phyloP scores from a whole-genome alignment of 2,329 filamentous ascomycete species.

The Dactylonectria estremocensis region DNA sequence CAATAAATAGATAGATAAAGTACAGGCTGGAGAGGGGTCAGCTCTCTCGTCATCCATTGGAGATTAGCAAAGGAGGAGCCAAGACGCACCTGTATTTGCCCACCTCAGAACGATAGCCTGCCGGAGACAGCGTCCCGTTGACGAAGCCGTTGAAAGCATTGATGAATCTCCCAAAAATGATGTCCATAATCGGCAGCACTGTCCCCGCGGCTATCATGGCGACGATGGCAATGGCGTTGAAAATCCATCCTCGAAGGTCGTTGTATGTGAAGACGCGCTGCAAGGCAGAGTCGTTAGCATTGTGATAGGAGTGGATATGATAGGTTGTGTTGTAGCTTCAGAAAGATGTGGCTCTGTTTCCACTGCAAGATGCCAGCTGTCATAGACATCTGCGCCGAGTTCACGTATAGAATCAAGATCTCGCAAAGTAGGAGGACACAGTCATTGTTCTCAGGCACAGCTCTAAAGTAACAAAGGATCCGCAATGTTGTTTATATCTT shows the following conservation, averaged over 20 bases:
- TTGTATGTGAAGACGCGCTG: conserved; percentile 59
- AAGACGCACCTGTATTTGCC: conserved; percentile 57
- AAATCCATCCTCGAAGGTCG: conserved; percentile 54
- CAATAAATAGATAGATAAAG: conserved; percentile 72
- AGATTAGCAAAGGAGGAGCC: not conserved
- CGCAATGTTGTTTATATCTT: not conserved
- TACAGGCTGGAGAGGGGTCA: conserved; percentile 58
- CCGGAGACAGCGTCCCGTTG: conserved; percentile 57
- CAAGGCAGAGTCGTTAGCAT: not conserved
- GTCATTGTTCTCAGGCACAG: no score
- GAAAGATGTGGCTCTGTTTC: not conserved
- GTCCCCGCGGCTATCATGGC: conserved; percentile 57
- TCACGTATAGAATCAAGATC: not conserved
- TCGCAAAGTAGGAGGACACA: no score
- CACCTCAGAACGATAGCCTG: conserved; percentile 65
- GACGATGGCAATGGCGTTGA: conserved; percentile 54
- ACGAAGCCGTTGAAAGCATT: conserved; percentile 72
- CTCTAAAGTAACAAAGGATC: not conserved
- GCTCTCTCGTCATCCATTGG: not conserved
- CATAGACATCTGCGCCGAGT: not conserved
- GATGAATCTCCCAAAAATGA: conserved; percentile 70
- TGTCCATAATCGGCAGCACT: conserved; percentile 69
- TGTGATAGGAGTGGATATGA: not conserved
- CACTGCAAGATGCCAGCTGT: not conserved
- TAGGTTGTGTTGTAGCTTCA: not conserved